Base-by-base conservation (phyloP, 2,329 filamentous ascomycete genomes). In the Arthrobotrys iridis region DNA sequence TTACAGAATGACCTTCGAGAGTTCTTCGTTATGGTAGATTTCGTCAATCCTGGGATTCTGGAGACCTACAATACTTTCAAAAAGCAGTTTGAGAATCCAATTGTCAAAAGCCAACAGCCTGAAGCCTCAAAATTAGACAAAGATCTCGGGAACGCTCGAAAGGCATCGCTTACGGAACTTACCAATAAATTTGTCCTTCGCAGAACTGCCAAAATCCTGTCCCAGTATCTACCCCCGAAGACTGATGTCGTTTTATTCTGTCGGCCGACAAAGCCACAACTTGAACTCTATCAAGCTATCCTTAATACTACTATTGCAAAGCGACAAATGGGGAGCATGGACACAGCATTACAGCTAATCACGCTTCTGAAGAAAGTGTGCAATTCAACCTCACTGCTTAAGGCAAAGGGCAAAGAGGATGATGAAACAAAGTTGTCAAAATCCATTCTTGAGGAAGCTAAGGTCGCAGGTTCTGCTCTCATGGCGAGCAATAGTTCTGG, bases 301-400 rank as follows among this genome's bases (percentile, higher is more conserved):
- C 83, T 91, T n/a, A 84, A 85, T 6, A 91, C 89, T 1, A 87
- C 88, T 0, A 83, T 88, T 3, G 91, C 91, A 78, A 85, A 87
- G 57, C 85, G 84, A 30, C 87, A 88, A 6, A 82, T 91, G 57
- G 88, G 88, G 11, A 89, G 85, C 76, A 84, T 86, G 0, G 88
- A 91, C 57, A 85, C 86, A 50, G 87, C 88, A 1, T 83, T 92
- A 1, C 88, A 90, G 78, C 86, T 92, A 11, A 91, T 92, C 79
- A 91, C 88, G 13, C 85, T 91, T 15, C 83, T 92, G 15, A 92
- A 92, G 82, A 92, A 92, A 80, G 84, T 91, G 15, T 92, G 90
- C 83, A 92, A 92, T 80, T 89, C 88, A 77, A 90, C 90, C 0
- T 87, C 85, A 0, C 82, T 91, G 7, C 83, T 92, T 5, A 82